A percentile compares a stretch with the other conserved stretches of the same genome.
Evolutionary conservation across 441 rosid species (phyloP).

Genomic region (Pelargonium myrrhifolium): DNA sequence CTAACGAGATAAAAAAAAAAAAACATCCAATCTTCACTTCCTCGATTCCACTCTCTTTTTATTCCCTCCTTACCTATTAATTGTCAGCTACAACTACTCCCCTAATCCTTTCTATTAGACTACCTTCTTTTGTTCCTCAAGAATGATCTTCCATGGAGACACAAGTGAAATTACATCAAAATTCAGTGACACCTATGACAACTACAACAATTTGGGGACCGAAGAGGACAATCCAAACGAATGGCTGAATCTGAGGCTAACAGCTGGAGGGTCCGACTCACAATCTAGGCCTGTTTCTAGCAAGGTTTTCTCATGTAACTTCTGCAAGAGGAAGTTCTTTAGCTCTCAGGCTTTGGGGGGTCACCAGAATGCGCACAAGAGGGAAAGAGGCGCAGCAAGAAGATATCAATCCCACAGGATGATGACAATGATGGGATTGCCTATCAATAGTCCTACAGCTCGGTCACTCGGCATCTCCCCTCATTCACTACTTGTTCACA

Average conservation of each 20-base stretch:
- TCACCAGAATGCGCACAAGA: neutral
- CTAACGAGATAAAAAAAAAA: conserved; percentile 20
- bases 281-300: conserved; percentile 25
- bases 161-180: conserved; percentile 20
- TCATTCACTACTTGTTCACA: conserved; percentile 54
- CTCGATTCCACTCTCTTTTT: conserved; percentile 26
- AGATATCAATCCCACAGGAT: neutral
- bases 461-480: conserved; percentile 55
- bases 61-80: conserved; percentile 25
- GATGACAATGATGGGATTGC: conserved; percentile 28
- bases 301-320: neutral
- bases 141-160: conserved; percentile 37
- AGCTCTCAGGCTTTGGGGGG: neutral
- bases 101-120: conserved; percentile 4
- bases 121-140: conserved; percentile 1
- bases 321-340: neutral
- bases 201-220: no score
- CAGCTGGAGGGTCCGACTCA: no score
- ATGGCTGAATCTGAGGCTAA: conserved; percentile 58
- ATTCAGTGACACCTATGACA: conserved; percentile 6
- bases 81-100: conserved; percentile 12
- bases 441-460: conserved; percentile 24
- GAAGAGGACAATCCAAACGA: conserved; percentile 27
- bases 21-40: conserved; percentile 16
- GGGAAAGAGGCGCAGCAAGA: neutral